phyloP scores from a whole-genome alignment of 129 eudicot genomes.

The Centrapalus pauciflorus region DNA sequence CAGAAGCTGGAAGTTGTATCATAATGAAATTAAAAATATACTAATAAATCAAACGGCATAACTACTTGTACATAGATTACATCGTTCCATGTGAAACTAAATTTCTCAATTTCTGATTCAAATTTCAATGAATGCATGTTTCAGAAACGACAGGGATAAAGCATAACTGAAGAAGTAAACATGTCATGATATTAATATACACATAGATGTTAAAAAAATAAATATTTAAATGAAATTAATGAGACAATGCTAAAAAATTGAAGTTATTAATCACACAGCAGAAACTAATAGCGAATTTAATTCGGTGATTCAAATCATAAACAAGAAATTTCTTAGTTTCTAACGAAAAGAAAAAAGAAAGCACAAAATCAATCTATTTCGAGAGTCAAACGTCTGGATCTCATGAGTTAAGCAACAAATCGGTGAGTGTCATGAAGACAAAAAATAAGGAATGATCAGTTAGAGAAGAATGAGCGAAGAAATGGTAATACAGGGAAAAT shows the following conservation, averaged over 20 bases:
- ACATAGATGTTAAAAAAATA: neutral
- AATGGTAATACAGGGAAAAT: conserved; percentile 58
- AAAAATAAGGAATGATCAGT: neutral
- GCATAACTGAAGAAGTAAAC: neutral
- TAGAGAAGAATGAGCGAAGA: neutral
- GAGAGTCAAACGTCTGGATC: conserved; percentile 19
- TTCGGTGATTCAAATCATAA: neutral
- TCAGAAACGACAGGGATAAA: neutral
- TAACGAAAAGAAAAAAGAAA: neutral
- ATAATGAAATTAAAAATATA: neutral
- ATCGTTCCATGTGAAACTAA: neutral
- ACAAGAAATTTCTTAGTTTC: neutral
- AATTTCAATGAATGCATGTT: neutral
- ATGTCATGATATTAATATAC: neutral
- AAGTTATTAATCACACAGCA: neutral
- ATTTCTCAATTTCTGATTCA: neutral
- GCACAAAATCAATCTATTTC: neutral
- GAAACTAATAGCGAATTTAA: neutral
- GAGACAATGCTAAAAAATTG: neutral
- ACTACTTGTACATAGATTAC: neutral
- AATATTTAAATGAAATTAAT: neutral
- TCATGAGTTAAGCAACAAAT: neutral
- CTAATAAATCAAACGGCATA: neutral
- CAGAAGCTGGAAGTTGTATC: neutral
- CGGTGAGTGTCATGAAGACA: neutral